These are phyloP conservation scores for Nematocida parisii DNA, from an alignment of 371 early-diverging fungal genomes.

Conservation along the genomic window DNA sequence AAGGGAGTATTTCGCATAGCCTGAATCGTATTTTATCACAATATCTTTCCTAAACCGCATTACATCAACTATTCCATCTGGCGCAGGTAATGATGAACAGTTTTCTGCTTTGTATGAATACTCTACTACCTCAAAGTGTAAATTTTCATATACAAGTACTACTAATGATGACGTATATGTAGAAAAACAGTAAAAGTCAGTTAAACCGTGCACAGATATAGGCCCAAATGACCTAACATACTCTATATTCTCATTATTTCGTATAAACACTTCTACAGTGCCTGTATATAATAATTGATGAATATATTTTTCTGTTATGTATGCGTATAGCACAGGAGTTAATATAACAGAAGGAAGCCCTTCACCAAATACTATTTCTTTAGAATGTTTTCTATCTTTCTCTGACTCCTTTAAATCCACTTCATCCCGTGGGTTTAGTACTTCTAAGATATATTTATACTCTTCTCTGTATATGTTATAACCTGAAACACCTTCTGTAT, in stretches of 20 bases:
- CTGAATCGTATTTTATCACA: background rate
- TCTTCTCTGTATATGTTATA: background rate
- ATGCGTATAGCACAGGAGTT: background rate
- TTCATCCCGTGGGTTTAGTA: background rate
- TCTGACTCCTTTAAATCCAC: background rate
- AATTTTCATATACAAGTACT: conserved; percentile 12
- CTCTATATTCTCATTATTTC: background rate
- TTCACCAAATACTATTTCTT: background rate
- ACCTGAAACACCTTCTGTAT: background rate
- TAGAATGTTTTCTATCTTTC: background rate
- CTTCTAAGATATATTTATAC: background rate
- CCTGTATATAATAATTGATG: conserved; percentile 13
- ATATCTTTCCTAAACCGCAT: conserved; percentile 12
- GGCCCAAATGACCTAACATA: background rate
- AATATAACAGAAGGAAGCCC: background rate
- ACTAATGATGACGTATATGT: background rate
- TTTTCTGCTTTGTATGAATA: background rate
- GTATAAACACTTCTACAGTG: conserved; percentile 8
- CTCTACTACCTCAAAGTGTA: background rate
- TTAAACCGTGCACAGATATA: background rate
- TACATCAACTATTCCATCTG: background rate
- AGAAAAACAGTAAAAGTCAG: conserved; percentile 11
- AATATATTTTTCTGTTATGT: background rate
- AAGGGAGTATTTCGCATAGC: background rate
- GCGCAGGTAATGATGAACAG: background rate